Conservation (phyloP, 208 protist species). For the Leishmania lainsoni region DNA sequence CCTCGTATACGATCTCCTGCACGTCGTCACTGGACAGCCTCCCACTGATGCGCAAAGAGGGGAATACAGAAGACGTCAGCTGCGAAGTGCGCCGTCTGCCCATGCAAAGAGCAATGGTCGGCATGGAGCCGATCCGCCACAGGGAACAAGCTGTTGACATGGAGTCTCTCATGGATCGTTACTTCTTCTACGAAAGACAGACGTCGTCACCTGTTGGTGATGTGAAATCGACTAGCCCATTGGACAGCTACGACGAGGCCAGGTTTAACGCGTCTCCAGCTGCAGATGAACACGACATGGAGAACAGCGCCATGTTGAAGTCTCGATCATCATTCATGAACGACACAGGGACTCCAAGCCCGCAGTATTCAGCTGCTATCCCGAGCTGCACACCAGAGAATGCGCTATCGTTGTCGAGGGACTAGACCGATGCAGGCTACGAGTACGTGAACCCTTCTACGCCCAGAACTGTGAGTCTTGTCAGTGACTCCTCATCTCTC, state of each 20-base stretch:
- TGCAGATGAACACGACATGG: background rate
- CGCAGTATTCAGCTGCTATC: background rate
- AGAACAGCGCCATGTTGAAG: background rate
- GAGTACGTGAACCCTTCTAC: background rate
- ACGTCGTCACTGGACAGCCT: background rate
- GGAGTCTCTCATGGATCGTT: background rate
- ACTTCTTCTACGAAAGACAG: background rate
- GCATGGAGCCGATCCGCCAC: background rate
- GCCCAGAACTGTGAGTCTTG: background rate
- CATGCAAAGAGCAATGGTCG: too few species aligned
- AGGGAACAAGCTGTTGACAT: background rate
- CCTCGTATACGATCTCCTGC: background rate
- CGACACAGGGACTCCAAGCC: background rate
- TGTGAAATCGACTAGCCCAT: background rate
- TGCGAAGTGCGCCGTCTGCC: background rate
- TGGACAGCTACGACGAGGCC: background rate
- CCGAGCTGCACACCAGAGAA: background rate
- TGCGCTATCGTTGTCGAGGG: background rate
- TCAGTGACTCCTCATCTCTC: background rate
- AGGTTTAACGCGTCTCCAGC: background rate
- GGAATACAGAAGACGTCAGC: background rate
- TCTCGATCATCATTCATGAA: background rate
- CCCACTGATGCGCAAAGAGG: background rate
- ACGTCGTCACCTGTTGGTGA: background rate
- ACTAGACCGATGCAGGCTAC: background rate